A percentile compares a stretch with the other conserved stretches of the same genome.
These are phyloP conservation scores for Tausonia pullulans DNA, from an alignment of 1,284 basidiomycete genomes.

Conservation along the genomic window DNA sequence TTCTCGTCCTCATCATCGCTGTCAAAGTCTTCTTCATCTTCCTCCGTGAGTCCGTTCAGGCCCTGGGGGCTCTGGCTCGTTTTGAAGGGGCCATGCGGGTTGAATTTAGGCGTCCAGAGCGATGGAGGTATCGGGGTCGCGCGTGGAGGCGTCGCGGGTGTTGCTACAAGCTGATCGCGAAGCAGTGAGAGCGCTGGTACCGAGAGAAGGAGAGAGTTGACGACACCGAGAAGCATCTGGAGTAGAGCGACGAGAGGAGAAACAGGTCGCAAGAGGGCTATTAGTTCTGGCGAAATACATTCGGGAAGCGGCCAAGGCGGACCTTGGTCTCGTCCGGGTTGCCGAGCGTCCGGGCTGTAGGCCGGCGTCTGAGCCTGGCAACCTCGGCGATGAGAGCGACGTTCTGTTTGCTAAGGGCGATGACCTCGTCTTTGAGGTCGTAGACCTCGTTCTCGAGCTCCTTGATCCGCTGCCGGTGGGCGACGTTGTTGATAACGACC, in stretches of 20 bases:
- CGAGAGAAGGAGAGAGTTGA: constrained; percentile 2
- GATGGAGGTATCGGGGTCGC: neutral
- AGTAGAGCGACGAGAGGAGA: neutral
- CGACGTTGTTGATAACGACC: constrained; percentile 16
- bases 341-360: neutral
- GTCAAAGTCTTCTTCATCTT: constrained; percentile 4
- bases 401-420: constrained; percentile 10
- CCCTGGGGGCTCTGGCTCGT: constrained; percentile 5
- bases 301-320: neutral
- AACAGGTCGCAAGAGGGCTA: neutral
- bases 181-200: constrained; percentile 8
- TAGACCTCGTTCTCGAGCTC: constrained; percentile 10
- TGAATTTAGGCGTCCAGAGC: constrained; percentile 10
- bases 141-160: neutral
- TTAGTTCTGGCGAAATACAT: neutral
- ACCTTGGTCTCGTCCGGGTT: constrained; percentile 6
- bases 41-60: constrained; percentile 2
- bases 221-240: constrained; percentile 7
- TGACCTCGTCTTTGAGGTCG: constrained; percentile 10
- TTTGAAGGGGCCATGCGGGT: constrained; percentile 6
- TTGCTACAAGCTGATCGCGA: neutral
- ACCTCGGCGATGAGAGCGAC: constrained; percentile 1
- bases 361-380: neutral
- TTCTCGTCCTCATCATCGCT: neutral
- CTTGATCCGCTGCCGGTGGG: constrained; percentile 10